phyloP scores from a whole-genome alignment of 306 rosid genomes.

The Trifolium repens region DNA sequence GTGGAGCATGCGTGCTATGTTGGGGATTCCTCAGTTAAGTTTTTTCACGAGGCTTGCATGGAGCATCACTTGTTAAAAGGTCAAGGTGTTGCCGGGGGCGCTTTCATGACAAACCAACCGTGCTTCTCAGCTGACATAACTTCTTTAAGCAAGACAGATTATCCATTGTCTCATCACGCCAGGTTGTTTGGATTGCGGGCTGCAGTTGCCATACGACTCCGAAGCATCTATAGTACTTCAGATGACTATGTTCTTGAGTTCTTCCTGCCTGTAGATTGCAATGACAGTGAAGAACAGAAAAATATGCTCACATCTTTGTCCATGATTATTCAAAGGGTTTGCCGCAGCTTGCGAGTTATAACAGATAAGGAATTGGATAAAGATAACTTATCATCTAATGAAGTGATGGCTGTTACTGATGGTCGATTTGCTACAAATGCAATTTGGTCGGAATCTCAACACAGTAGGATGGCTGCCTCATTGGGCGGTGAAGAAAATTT shows the following conservation, averaged over 20 bases:
- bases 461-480: conserved; percentile 45
- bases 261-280: conserved; percentile 84
- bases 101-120: conserved; percentile 81
- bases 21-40: conserved; percentile 55
- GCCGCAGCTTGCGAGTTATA: conserved; percentile 73
- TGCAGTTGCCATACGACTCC: conserved; percentile 88
- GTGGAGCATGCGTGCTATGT: conserved; percentile 89
- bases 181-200: conserved; percentile 75
- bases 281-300: conserved; percentile 71
- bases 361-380: conserved; percentile 72
- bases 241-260: conserved; percentile 93
- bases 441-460: conserved; percentile 42
- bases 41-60: conserved; percentile 92
- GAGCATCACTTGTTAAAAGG: conserved; percentile 97
- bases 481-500: conserved; percentile 44
- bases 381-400: conserved; percentile 40
- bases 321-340: conserved; percentile 64
- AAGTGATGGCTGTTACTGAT: conserved; percentile 42
- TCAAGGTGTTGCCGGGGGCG: conserved; percentile 87
- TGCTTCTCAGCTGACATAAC: conserved; percentile 79
- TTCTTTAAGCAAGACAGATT: conserved; percentile 68
- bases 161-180: conserved; percentile 92
- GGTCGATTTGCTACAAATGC: conserved; percentile 37
- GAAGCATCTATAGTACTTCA: conserved; percentile 63
- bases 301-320: conserved; percentile 84